A percentile compares a stretch with the other conserved stretches of the same genome.
phyloP scores from a whole-genome alignment of 441 rosid genomes.

The Syzygium syzygioides region DNA sequence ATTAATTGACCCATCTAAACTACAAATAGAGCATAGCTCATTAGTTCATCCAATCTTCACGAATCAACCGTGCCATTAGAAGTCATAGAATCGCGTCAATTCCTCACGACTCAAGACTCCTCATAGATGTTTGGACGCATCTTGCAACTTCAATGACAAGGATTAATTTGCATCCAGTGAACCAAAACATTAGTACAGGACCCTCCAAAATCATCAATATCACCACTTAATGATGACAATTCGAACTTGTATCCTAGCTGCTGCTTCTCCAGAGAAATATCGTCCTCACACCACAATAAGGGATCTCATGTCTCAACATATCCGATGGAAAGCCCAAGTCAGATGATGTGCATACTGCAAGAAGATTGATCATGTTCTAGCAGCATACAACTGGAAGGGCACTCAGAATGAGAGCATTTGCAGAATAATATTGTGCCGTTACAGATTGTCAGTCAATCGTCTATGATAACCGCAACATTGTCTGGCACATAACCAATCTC shows the following conservation, averaged over 20 bases:
- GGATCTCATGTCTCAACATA: background rate
- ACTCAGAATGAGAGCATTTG: background rate
- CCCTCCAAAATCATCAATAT: background rate
- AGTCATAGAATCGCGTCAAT: background rate
- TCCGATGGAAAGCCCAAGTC: background rate
- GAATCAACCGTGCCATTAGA: background rate
- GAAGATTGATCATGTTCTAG: background rate
- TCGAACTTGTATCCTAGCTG: background rate
- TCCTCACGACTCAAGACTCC: background rate
- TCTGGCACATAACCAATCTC: conserved; percentile 18
- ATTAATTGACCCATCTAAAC: background rate
- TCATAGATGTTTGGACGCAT: background rate
- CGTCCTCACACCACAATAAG: background rate
- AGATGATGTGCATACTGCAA: background rate
- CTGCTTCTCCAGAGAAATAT: background rate
- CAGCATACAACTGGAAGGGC: background rate
- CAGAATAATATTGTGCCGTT: background rate
- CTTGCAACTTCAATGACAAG: background rate
- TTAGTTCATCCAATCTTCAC: background rate
- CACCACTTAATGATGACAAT: background rate
- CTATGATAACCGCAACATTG: fast-evolving
- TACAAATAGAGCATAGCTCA: background rate
- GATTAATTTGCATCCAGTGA: background rate
- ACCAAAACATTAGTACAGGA: background rate
- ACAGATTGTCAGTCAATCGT: background rate